Evolutionary conservation across 208 protist species (phyloP).

Genomic region (Polymyxa betae): DNA sequence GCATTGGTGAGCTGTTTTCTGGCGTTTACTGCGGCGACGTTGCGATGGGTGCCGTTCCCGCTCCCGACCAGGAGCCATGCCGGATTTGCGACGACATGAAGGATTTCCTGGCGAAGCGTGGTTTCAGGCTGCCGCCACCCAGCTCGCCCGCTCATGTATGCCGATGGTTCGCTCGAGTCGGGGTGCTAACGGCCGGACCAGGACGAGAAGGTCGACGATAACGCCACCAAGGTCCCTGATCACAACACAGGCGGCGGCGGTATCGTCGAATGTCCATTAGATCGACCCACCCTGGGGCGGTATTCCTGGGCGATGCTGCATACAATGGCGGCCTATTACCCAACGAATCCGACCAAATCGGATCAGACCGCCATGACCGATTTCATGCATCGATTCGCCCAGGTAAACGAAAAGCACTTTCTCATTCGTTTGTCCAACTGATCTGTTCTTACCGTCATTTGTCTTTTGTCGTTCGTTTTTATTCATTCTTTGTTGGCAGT

Average conservation of each 20-base stretch:
- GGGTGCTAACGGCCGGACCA: background rate
- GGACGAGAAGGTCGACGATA: background rate
- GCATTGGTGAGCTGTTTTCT: too few species aligned
- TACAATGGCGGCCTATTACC: conserved; percentile 66
- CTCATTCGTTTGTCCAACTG: background rate
- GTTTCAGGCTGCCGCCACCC: background rate
- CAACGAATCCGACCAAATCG: conserved; percentile 40
- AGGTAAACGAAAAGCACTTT: conserved; percentile 45
- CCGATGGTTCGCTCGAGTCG: background rate
- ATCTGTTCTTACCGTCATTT: background rate
- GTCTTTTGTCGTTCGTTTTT: background rate
- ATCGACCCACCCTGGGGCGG: conserved; percentile 53
- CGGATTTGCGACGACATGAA: conserved; percentile 33
- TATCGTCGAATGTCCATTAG: conserved; percentile 26
- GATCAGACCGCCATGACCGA: conserved; percentile 58
- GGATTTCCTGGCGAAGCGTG: conserved; percentile 1
- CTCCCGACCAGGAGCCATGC: background rate
- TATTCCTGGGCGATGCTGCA: conserved; percentile 65
- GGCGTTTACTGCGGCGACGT: too few species aligned
- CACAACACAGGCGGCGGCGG: background rate
- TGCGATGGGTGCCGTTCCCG: too few species aligned
- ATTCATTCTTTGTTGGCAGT: background rate
- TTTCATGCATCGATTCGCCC: conserved; percentile 58
- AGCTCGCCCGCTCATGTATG: background rate
- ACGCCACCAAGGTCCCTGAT: background rate